phyloP scores from a whole-genome alignment of 768 basidiomycete genomes.

The Lactarius hatsudake region DNA sequence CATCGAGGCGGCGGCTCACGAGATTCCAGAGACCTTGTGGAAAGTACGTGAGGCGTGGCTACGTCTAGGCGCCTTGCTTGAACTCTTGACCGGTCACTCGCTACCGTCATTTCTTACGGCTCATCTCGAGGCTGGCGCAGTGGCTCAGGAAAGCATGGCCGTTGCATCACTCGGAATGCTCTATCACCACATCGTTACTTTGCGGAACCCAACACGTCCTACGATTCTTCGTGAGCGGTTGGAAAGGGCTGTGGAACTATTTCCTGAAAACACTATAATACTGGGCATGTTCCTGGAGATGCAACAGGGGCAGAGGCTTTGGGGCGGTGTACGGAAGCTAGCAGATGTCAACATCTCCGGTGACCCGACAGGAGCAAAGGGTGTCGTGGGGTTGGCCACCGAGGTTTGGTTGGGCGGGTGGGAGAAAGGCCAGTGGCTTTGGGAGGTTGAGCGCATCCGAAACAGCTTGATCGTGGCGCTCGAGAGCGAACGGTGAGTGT shows the following conservation, averaged over 20 bases:
- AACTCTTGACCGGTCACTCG: conserved; percentile 51
- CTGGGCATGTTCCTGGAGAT: conserved; percentile 73
- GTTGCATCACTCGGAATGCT: conserved; percentile 57
- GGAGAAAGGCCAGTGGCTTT: conserved; percentile 69
- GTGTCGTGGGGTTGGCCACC: conserved; percentile 53
- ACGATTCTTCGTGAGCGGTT: conserved; percentile 55
- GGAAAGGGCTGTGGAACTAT: conserved; percentile 51
- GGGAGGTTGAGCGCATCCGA: conserved; percentile 68
- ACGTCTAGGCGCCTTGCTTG: conserved; percentile 61
- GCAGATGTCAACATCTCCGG: conserved; percentile 45
- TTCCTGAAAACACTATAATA: conserved; percentile 69
- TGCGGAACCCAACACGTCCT: conserved; percentile 60
- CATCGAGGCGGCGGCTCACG: conserved; percentile 48
- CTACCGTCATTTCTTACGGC: conserved; percentile 39
- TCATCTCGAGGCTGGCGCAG: conserved; percentile 26
- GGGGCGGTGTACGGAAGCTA: conserved; percentile 65
- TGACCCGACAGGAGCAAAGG: conserved; percentile 47
- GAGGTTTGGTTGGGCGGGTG: conserved; percentile 82
- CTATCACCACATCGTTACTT: conserved; percentile 53
- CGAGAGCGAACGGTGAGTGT: conserved; percentile 61
- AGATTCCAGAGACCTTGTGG: conserved; percentile 38
- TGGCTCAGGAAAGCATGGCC: conserved; percentile 52
- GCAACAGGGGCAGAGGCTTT: conserved; percentile 73
- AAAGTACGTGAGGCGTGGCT: conserved; percentile 65
- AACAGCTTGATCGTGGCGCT: conserved; percentile 59